Evolutionary conservation across 345 rosid species (phyloP).

Genomic region (Eucalyptus sp.): DNA sequence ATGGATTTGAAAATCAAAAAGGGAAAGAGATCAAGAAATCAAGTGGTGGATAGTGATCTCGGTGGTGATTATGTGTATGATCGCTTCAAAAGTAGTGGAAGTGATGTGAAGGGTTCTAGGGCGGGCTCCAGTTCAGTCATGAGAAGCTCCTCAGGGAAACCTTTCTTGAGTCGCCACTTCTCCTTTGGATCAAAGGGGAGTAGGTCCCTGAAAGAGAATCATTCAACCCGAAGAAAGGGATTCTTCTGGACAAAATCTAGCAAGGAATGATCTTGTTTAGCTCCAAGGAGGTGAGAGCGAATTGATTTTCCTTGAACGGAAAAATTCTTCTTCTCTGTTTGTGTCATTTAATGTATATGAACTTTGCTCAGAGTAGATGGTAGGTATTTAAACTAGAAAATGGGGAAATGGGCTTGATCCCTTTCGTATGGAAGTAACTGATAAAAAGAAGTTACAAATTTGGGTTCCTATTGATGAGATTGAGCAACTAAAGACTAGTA

Average conservation of each 20-base stretch:
- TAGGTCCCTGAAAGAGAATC: constrained; percentile 39
- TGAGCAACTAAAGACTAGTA: background rate
- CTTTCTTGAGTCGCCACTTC: constrained; percentile 68
- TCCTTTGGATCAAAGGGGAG: constrained; percentile 66
- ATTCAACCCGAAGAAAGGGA: constrained; percentile 50
- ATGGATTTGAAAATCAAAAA: constrained; percentile 57
- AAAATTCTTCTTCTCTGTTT: background rate
- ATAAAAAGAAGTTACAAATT: background rate
- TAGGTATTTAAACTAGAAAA: background rate
- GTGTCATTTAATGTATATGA: background rate
- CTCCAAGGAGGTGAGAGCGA: background rate
- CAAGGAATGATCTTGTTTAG: constrained; percentile 44
- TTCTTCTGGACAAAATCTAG: constrained; percentile 85
- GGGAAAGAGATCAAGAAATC: constrained; percentile 56
- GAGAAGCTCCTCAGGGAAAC: constrained; percentile 43
- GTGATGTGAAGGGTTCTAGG: constrained; percentile 45
- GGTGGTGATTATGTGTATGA: constrained; percentile 39
- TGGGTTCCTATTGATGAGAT: background rate
- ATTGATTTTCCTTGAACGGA: background rate
- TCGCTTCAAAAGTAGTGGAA: constrained; percentile 19
- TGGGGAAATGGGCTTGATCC: background rate
- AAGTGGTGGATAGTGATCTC: constrained; percentile 51
- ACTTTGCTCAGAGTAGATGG: background rate
- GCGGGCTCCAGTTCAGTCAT: constrained; percentile 52
- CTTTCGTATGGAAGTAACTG: background rate